Evolutionary conservation across 805 yeast species (phyloP).

Genomic region (Starmerella sirachaensis): DNA sequence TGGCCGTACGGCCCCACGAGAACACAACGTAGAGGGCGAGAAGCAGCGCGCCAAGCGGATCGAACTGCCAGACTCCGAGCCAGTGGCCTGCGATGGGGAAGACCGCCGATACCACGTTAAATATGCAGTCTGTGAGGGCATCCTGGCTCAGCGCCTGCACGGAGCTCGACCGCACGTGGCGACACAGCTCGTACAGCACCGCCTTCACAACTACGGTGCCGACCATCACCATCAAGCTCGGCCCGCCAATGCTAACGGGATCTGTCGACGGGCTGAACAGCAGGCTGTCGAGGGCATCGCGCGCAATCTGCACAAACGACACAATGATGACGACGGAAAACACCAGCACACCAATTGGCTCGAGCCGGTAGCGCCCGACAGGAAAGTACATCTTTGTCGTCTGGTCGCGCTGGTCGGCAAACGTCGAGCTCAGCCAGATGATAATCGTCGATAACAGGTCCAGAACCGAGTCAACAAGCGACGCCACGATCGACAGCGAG

Average conservation of each 20-base stretch:
- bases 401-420: slow-evolving; percentile 35
- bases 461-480: slow-evolving; percentile 62
- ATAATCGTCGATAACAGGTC: slow-evolving; percentile 67
- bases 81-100: slow-evolving; percentile 53
- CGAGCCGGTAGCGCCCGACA: slow-evolving; percentile 58
- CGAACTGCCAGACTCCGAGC: slow-evolving; percentile 55
- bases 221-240: slow-evolving; percentile 49
- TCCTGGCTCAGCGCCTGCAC: slow-evolving; percentile 74
- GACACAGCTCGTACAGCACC: slow-evolving; percentile 54
- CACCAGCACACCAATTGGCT: slow-evolving; percentile 66
- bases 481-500: slow-evolving; percentile 67
- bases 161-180: slow-evolving; percentile 46
- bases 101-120: slow-evolving; percentile 56
- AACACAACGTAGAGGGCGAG: slow-evolving; percentile 50
- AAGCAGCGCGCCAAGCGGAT: slow-evolving; percentile 58
- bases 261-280: slow-evolving; percentile 28
- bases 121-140: slow-evolving; percentile 65
- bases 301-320: slow-evolving; percentile 61
- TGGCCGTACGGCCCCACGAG: slow-evolving; percentile 53
- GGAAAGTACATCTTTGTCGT: slow-evolving; percentile 39
- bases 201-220: slow-evolving; percentile 49
- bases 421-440: slow-evolving; percentile 46
- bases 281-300: slow-evolving; percentile 45
- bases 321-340: slow-evolving; percentile 60
- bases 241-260: slow-evolving; percentile 37